Evolutionary conservation across 2,329 filamentous ascomycete species (phyloP), one percentile per base, ranked within the genome.

Genomic region (Coniosporium tulheliwenetii): DNA sequence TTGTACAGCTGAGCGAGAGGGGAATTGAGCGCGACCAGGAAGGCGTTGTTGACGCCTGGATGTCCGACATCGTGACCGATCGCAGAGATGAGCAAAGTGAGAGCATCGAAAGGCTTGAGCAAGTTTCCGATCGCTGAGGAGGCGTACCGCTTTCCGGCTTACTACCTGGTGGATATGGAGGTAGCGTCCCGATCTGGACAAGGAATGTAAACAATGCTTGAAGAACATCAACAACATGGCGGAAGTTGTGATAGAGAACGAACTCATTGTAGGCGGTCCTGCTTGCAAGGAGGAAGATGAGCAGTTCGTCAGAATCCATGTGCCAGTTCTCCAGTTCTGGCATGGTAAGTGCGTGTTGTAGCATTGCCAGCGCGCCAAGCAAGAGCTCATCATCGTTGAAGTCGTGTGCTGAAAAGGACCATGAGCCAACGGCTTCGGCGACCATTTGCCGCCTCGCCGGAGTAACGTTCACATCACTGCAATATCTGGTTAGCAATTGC

Each of bases 61-160:
- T 98, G 91, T 15, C 91, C 91, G 33, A 96, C 91, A 57, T 98
- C 91, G 51, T 98, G 91, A 35, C 91, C 91, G 53, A 98, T 93
- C n/a, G 91, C 91, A 8, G 89, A 89, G 48, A 96, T 81, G 37
- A 98, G 71, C 2, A 98, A 71, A 0, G 86, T 89, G 40, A 98
- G 69, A 5, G 83, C 84, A 58, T 96, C 87, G 48, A 93, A 85
- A 1, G 89, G 86, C 38, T 74, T 72, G n/a, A 98, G 66, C 16
- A 96, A 67, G 36, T 71, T 66, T 2, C 82, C 83, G 37, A 94
- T 74, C 75, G 83, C 1, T 53, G 46, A 45, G 38, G 38, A 41
- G 52, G 40, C 32, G 52, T 51, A 41, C 51, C 45, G 4, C 52
- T 43, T 35, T 54, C 40, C 30, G 52, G 47, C 12, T 54, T 47